A percentile compares a stretch with the other conserved stretches of the same genome.
phyloP scores from a whole-genome alignment of 2,329 filamentous ascomycete genomes.

The Plectosphaerella cucumerina region DNA sequence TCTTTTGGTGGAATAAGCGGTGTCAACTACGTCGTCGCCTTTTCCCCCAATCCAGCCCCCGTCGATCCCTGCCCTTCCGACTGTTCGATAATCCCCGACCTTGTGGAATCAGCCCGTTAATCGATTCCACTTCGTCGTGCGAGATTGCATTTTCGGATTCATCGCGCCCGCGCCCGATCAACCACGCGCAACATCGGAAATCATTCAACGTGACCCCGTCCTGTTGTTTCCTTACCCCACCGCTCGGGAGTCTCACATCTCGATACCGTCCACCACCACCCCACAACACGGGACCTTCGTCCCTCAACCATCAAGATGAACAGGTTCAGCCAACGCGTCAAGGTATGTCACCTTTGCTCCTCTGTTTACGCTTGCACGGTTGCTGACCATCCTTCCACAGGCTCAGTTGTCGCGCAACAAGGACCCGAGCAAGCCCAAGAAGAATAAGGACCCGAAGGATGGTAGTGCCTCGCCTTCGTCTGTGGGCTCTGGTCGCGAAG shows the following conservation, averaged over 20 bases:
- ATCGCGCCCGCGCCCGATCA: not conserved
- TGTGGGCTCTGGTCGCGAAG: conserved; percentile 43
- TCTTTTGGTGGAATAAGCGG: too few species aligned
- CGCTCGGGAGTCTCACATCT: not conserved
- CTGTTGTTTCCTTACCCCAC: conserved; percentile 2
- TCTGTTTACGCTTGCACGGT: conserved; percentile 8
- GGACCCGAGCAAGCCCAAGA: conserved; percentile 79
- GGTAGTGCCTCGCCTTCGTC: conserved; percentile 78
- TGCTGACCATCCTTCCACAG: conserved; percentile 47
- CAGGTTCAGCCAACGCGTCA: conserved; percentile 78
- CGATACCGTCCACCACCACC: conserved; percentile 4
- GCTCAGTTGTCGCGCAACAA: conserved; percentile 85
- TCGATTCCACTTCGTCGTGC: too few species aligned
- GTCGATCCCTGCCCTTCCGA: not conserved
- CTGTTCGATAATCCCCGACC: too few species aligned
- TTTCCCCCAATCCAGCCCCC: not conserved
- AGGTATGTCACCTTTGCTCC: conserved; percentile 1
- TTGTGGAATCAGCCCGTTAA: too few species aligned
- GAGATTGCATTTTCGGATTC: not conserved
- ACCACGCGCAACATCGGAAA: too few species aligned
- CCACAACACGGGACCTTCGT: conserved; percentile 7
- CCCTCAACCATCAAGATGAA: conserved; percentile 67
- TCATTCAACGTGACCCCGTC: not conserved
- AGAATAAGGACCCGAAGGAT: conserved; percentile 68
- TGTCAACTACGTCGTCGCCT: not conserved